A percentile compares a stretch with the other conserved stretches of the same genome.
These are phyloP conservation scores for Arthrobotrys megalospora DNA, from an alignment of 2,329 filamentous ascomycete species.

Conservation along the genomic window DNA sequence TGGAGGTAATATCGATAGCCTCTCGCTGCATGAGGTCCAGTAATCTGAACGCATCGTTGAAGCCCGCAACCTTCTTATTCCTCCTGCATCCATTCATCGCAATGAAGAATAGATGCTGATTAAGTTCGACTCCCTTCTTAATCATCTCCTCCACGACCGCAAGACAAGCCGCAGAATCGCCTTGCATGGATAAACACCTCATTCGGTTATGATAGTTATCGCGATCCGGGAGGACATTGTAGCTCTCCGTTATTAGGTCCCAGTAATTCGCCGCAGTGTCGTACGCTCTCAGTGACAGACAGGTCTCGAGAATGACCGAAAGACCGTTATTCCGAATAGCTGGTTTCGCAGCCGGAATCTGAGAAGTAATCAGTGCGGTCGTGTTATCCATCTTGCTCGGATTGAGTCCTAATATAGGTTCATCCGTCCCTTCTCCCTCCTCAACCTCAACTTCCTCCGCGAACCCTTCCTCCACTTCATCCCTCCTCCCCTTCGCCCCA, in stretches of 20 bases:
- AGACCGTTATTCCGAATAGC: constrained; percentile 74
- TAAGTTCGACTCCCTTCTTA: constrained; percentile 33
- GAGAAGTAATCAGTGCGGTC: constrained; percentile 70
- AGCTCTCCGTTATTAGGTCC: constrained; percentile 77
- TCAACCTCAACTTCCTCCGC: constrained; percentile 61
- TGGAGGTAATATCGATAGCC: constrained; percentile 42
- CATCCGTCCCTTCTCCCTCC: neutral
- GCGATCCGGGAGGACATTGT: constrained; percentile 78
- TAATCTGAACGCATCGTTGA: constrained; percentile 41
- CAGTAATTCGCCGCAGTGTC: constrained; percentile 82
- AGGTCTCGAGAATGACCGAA: constrained; percentile 78
- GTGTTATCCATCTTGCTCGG: constrained; percentile 59
- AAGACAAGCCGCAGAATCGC: constrained; percentile 46
- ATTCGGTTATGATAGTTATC: constrained; percentile 80
- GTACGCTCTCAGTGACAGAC: constrained; percentile 75
- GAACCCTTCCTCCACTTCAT: constrained; percentile 34
- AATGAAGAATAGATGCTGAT: constrained; percentile 63
- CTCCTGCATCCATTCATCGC: constrained; percentile 63
- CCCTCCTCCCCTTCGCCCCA: constrained; percentile 34
- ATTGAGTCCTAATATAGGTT: constrained; percentile 6
- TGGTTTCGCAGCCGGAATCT: constrained; percentile 67
- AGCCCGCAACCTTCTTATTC: constrained; percentile 20
- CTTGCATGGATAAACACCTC: constrained; percentile 66
- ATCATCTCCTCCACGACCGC: constrained; percentile 46
- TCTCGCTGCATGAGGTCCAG: constrained; percentile 45